Conservation (phyloP, 169 alveolate genomes). For the Plasmodium knowlesi region DNA sequence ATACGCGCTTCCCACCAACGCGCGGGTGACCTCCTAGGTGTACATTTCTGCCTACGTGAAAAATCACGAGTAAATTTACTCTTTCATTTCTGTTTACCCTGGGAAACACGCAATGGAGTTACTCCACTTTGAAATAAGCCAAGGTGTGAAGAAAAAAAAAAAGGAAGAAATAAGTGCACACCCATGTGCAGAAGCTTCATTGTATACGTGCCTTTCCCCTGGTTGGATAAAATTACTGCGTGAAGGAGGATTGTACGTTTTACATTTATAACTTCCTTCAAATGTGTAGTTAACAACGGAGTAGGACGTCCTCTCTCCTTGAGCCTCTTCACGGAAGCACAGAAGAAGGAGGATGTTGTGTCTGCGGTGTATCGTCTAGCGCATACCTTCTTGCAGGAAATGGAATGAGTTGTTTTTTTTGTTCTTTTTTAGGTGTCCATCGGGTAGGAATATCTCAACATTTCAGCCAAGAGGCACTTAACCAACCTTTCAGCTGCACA, state of each 20-base stretch:
- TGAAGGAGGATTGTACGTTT: not conserved
- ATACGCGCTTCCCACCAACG: not conserved
- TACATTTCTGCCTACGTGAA: not conserved
- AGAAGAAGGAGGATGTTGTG: not conserved
- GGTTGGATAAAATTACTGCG: not conserved
- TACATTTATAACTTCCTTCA: not conserved
- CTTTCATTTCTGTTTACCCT: not conserved
- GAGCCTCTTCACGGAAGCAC: not conserved
- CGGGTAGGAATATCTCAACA: not conserved
- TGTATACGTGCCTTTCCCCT: not conserved
- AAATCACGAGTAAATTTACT: not conserved
- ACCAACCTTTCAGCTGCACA: not conserved
- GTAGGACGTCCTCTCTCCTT: not conserved
- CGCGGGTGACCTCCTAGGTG: not conserved
- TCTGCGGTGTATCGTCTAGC: not conserved
- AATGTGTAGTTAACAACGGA: not conserved
- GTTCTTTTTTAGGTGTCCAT: not conserved
- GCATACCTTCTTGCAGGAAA: not conserved
- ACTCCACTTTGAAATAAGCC: not conserved
- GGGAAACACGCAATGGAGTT: not conserved
- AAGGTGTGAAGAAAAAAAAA: not conserved
- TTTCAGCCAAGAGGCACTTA: not conserved
- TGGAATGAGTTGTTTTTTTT: not conserved
- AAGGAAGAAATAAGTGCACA: not conserved
- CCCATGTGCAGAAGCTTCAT: not conserved